Evolutionary conservation across 495 filamentous ascomycete species (phyloP).

Genomic region (Astrothelium macrocarpum): DNA sequence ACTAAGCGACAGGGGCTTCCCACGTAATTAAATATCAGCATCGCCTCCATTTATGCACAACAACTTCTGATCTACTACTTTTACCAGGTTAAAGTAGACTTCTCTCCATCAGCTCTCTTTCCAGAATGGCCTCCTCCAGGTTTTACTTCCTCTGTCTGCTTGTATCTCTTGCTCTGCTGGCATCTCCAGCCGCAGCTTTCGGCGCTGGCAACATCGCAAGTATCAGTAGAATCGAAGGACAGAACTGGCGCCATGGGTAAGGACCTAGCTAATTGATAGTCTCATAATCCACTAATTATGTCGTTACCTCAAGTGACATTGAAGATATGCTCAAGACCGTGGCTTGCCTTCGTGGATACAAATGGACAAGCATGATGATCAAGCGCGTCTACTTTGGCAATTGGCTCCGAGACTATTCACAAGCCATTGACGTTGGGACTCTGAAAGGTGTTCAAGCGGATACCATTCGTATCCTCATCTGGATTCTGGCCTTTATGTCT

Average conservation of each 20-base stretch:
- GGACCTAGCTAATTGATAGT: conserved; percentile 16
- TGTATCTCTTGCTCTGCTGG: conserved; percentile 48
- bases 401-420: conserved; percentile 50
- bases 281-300: conserved; percentile 9
- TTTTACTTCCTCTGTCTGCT: conserved; percentile 23
- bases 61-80: neutral
- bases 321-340: conserved; percentile 89
- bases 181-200: conserved; percentile 62
- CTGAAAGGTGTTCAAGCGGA: conserved; percentile 81
- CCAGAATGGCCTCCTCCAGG: neutral
- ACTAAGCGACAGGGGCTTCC: neutral
- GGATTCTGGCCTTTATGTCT: conserved; percentile 83
- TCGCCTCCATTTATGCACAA: neutral
- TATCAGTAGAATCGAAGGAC: conserved; percentile 84
- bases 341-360: conserved; percentile 78
- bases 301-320: conserved; percentile 40
- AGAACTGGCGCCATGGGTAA: conserved; percentile 87
- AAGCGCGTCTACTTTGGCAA: conserved; percentile 85
- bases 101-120: neutral
- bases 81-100: neutral
- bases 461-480: conserved; percentile 81
- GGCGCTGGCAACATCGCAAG: conserved; percentile 94
- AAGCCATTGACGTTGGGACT: conserved; percentile 87
- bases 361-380: conserved; percentile 88
- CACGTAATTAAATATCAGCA: neutral